Conservation (phyloP, 2,329 filamentous ascomycete species). For the Diaporthe sp. region DNA sequence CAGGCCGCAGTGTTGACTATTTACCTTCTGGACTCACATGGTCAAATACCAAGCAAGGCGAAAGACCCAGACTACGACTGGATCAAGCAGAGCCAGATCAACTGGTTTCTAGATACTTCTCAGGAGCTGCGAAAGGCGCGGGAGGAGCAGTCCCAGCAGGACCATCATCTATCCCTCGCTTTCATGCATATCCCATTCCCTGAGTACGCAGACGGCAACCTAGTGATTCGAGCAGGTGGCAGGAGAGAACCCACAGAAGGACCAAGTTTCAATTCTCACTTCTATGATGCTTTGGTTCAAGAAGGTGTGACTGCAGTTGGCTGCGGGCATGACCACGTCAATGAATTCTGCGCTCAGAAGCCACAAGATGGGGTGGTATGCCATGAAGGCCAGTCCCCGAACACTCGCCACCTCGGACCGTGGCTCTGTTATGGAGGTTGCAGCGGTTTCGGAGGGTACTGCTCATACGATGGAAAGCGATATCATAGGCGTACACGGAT, state of each 20-base stretch:
- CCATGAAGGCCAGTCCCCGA: too few species aligned
- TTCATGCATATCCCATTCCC: constrained; percentile 50
- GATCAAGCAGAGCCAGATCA: constrained; percentile 50
- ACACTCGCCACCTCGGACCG: constrained; percentile 44
- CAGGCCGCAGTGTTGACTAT: constrained; percentile 47
- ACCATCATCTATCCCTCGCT: constrained; percentile 47
- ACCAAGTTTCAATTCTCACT: constrained; percentile 49
- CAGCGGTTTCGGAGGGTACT: constrained; percentile 50
- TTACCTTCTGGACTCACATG: constrained; percentile 50
- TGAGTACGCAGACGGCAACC: constrained; percentile 47
- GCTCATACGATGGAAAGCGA: constrained; percentile 48
- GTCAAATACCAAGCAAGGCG: constrained; percentile 47
- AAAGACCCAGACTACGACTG: constrained; percentile 48
- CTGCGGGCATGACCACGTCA: constrained; percentile 52
- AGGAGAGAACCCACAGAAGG: constrained; percentile 49
- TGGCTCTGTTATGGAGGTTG: constrained; percentile 51
- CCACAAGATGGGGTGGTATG: constrained; percentile 40
- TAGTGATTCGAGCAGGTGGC: constrained; percentile 46
- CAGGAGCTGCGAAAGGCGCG: constrained; percentile 46
- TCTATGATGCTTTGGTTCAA: constrained; percentile 50
- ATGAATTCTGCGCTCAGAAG: constrained; percentile 51
- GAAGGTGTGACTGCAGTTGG: constrained; percentile 48
- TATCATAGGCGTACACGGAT: constrained; percentile 49
- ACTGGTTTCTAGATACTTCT: constrained; percentile 49
- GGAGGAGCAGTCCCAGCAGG: constrained; percentile 33